Evolutionary conservation across 1,284 basidiomycete species (phyloP).

Genomic region (Acaromyces ingoldii): DNA sequence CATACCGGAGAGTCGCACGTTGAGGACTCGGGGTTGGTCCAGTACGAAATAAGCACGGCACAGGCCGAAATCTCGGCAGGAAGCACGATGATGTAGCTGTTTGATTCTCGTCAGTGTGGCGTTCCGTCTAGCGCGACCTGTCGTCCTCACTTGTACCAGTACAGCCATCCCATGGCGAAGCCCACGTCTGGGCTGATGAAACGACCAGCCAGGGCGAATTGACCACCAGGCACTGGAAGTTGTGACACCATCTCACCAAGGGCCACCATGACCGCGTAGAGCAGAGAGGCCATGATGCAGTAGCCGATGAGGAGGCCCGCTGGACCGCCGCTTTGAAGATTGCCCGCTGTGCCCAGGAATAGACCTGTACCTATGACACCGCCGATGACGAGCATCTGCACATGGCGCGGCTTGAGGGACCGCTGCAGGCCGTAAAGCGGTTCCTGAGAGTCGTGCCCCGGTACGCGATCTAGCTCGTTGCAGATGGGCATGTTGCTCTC

Average conservation of each 20-base stretch:
- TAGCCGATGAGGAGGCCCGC: constrained; percentile 40
- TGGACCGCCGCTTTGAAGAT: constrained; percentile 55
- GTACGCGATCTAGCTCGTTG: too few species aligned
- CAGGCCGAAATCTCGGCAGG: constrained; percentile 73
- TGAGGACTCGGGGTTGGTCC: constrained; percentile 17
- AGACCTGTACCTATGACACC: constrained; percentile 52
- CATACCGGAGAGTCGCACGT: too few species aligned
- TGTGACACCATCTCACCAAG: constrained; percentile 37
- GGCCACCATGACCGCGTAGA: not conserved
- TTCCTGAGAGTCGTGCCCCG: too few species aligned
- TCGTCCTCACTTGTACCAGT: constrained; percentile 17
- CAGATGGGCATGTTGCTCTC: too few species aligned
- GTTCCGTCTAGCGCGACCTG: too few species aligned
- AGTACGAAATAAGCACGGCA: constrained; percentile 58
- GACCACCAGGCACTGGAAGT: not conserved
- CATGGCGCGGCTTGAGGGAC: constrained; percentile 25
- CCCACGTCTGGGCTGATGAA: constrained; percentile 18
- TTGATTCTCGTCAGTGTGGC: not conserved
- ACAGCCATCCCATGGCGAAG: constrained; percentile 20
- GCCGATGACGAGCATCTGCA: constrained; percentile 24
- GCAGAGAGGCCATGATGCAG: constrained; percentile 3
- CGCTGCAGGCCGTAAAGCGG: constrained; percentile 23
- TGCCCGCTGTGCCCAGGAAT: constrained; percentile 70
- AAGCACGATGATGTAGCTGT: constrained; percentile 53
- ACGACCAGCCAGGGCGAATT: not conserved